phyloP scores from a whole-genome alignment of 768 basidiomycete species.

The Melanogaster broomeanus region DNA sequence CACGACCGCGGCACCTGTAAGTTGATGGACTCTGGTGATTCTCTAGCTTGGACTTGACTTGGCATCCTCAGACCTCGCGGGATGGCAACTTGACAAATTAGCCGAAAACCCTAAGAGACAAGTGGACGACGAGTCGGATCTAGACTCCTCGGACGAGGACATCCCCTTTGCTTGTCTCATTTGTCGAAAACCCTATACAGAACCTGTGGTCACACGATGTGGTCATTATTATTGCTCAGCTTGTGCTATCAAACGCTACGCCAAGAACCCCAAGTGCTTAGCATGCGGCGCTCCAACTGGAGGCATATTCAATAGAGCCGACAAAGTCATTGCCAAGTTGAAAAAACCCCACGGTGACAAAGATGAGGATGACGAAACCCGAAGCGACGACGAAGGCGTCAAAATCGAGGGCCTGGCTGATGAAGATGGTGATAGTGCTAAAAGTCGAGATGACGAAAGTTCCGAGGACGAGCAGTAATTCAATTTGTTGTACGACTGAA shows the following conservation, averaged over 20 bases:
- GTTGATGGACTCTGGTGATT: slow-evolving; percentile 33
- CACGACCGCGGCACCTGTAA: slow-evolving; percentile 95
- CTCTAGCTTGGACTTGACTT: slow-evolving; percentile 8
- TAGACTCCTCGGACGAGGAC: slow-evolving; percentile 79
- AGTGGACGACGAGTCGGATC: slow-evolving; percentile 55
- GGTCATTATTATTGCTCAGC: slow-evolving; percentile 95
- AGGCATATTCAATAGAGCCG: slow-evolving; percentile 95
- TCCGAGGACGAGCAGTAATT: slow-evolving; percentile 33
- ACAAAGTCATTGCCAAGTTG: slow-evolving; percentile 88
- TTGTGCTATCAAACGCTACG: slow-evolving; percentile 94
- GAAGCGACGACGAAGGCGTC: slow-evolving; percentile 41
- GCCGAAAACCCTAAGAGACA: slow-evolving; percentile 74
- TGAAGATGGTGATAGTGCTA: slow-evolving; percentile 27
- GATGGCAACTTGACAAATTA: slow-evolving; percentile 97
- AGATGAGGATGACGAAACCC: slow-evolving; percentile 46
- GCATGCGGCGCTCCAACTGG: slow-evolving; percentile 93
- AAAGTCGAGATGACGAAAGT: slow-evolving; percentile 26
- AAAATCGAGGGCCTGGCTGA: slow-evolving; percentile 62
- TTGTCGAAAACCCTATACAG: slow-evolving; percentile 91
- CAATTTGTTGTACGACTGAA: slow-evolving; percentile 30
- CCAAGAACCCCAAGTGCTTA: slow-evolving; percentile 92
- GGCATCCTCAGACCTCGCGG: slow-evolving; percentile 73
- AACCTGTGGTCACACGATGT: slow-evolving; percentile 94
- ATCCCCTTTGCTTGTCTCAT: slow-evolving; percentile 98
- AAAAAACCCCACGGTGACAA: slow-evolving; percentile 68